phyloP scores from a whole-genome alignment of 177 flowering plant species.

The Vitis hybrid region DNA sequence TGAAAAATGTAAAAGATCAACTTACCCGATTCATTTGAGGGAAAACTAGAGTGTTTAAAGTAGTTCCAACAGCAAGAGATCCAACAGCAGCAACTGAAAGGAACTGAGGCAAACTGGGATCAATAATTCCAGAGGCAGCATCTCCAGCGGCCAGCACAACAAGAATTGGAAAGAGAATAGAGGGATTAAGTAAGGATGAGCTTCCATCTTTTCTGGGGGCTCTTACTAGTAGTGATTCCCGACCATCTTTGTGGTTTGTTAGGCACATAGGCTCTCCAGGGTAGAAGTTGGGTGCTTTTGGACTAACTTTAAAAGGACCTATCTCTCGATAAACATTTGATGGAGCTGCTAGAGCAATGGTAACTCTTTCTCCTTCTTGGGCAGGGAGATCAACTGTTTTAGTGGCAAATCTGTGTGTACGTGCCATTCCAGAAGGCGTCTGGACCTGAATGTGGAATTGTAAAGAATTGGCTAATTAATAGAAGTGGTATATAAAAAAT shows the following conservation, averaged over 20 bases:
- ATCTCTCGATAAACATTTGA: conserved; percentile 63
- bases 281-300: conserved; percentile 68
- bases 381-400: conserved; percentile 93
- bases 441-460: conserved; percentile 53
- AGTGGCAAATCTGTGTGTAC: conserved; percentile 95
- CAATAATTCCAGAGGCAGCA: conserved; percentile 81
- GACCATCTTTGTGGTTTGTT: conserved; percentile 76
- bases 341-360: conserved; percentile 84
- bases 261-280: conserved; percentile 88
- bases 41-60: conserved; percentile 60
- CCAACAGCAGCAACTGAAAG: conserved; percentile 67
- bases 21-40: conserved; percentile 75
- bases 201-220: conserved; percentile 65
- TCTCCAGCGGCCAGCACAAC: conserved; percentile 80
- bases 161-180: conserved; percentile 63
- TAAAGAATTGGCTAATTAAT: neutral
- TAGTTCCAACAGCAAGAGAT: conserved; percentile 71
- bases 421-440: conserved; percentile 84
- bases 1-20: neutral
- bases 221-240: conserved; percentile 73
- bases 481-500: neutral
- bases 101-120: conserved; percentile 82
- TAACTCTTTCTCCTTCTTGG: conserved; percentile 93
- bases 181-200: conserved; percentile 61
- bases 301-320: conserved; percentile 73